phyloP scores from a whole-genome alignment of 257 asterid genomes.

The Capsicum pubescens region DNA sequence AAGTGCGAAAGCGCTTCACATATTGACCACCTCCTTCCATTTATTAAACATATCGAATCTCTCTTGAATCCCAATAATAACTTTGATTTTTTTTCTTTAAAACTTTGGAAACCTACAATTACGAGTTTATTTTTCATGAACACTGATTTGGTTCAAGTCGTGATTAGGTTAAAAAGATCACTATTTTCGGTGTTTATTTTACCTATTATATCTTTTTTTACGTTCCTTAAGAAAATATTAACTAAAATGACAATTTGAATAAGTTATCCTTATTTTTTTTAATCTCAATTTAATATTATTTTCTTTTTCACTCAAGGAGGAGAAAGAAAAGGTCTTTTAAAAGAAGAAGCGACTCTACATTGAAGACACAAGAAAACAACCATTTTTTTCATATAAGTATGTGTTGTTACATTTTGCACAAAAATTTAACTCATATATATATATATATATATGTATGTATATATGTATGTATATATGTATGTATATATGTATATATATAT shows the following conservation, averaged over 20 bases:
- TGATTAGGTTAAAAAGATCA: background rate
- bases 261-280: background rate
- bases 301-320: background rate
- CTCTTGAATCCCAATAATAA: background rate
- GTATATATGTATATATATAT: too few relatives aligned
- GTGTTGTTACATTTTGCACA: background rate
- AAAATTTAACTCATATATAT: background rate
- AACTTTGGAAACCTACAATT: background rate
- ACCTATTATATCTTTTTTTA: background rate
- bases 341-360: background rate
- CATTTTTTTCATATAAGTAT: background rate
- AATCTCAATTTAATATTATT: background rate
- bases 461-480: too few relatives aligned
- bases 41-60: conserved; percentile 12
- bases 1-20: background rate
- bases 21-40: conserved; percentile 22
- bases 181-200: background rate
- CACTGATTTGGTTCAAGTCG: background rate
- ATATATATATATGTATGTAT: background rate
- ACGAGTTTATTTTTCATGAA: background rate
- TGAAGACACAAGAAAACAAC: background rate
- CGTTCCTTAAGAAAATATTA: background rate
- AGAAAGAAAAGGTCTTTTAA: background rate
- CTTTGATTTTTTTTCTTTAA: background rate
- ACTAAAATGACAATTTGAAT: background rate